These are phyloP conservation scores for Aspergillus pseudonomiae DNA, from an alignment of 2,329 filamentous ascomycete species.

Conservation along the genomic window DNA sequence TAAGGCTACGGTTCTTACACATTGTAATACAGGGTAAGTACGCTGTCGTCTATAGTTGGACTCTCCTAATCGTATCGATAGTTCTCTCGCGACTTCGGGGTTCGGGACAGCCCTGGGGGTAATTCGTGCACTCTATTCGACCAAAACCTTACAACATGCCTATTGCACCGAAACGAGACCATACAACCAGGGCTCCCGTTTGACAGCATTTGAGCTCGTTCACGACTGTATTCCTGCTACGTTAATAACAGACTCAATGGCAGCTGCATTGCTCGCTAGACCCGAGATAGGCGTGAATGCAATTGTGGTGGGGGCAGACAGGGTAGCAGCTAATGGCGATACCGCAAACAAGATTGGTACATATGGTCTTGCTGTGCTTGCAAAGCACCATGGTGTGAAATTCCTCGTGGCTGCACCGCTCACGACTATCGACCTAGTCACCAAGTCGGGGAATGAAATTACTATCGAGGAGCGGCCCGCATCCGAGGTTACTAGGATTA, in stretches of 20 bases:
- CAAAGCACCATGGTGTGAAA: slow-evolving; percentile 83
- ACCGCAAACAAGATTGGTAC: slow-evolving; percentile 99
- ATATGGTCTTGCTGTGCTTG: slow-evolving; percentile 88
- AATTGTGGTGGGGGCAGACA: slow-evolving; percentile 91
- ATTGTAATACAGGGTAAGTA: slow-evolving; percentile 89
- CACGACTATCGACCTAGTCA: slow-evolving; percentile 88
- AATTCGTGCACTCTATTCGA: slow-evolving; percentile 76
- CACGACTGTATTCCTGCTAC: slow-evolving; percentile 91
- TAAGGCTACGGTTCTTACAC: slow-evolving; percentile 82
- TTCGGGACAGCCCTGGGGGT: slow-evolving; percentile 95
- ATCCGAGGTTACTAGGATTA: slow-evolving; percentile 82
- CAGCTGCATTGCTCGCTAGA: slow-evolving; percentile 73
- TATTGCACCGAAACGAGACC: slow-evolving; percentile 97
- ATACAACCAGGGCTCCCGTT: slow-evolving; percentile 94
- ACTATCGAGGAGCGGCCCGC: slow-evolving; percentile 84
- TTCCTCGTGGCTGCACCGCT: slow-evolving; percentile 94
- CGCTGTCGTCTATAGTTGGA: slow-evolving; percentile 7
- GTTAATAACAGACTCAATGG: slow-evolving; percentile 96
- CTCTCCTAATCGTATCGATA: slow-evolving; percentile 33
- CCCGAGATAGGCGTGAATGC: slow-evolving; percentile 71
- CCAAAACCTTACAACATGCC: slow-evolving; percentile 71
- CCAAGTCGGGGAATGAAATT: slow-evolving; percentile 76
- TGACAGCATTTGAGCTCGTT: slow-evolving; percentile 96
- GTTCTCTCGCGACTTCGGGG: slow-evolving; percentile 92
- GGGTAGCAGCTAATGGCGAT: slow-evolving; percentile 94